phyloP scores from a whole-genome alignment of 805 yeast species.

The Ogataea salicorniae region DNA sequence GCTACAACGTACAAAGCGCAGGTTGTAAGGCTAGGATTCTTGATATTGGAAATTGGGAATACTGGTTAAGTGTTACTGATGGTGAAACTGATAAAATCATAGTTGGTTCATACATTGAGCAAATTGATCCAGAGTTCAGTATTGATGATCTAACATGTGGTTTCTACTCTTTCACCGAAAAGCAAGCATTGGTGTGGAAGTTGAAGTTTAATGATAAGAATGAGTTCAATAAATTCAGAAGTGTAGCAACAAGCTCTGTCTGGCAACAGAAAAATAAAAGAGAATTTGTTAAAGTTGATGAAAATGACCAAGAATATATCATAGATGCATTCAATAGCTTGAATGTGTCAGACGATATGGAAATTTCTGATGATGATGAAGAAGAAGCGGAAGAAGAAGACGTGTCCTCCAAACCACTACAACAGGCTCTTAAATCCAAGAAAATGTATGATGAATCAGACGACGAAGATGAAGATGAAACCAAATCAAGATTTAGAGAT shows the following conservation, averaged over 20 bases:
- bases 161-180: constrained; percentile 49
- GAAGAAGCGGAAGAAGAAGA: constrained; percentile 31
- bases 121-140: constrained; percentile 64
- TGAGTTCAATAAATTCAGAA: constrained; percentile 48
- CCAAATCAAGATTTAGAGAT: constrained; percentile 24
- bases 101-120: constrained; percentile 40
- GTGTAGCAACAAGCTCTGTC: constrained; percentile 41
- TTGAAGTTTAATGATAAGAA: constrained; percentile 44
- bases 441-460: constrained; percentile 4
- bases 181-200: constrained; percentile 54
- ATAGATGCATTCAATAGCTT: constrained; percentile 45
- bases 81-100: constrained; percentile 19
- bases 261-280: constrained; percentile 57
- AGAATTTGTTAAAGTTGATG: constrained; percentile 41
- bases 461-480: constrained; percentile 35
- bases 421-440: neutral
- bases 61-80: constrained; percentile 42
- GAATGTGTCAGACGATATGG: constrained; percentile 23
- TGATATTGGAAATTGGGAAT: constrained; percentile 47
- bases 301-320: constrained; percentile 50
- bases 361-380: constrained; percentile 27
- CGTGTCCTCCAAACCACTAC: constrained; percentile 13
- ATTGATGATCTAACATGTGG: constrained; percentile 52
- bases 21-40: constrained; percentile 33
- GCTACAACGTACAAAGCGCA: constrained; percentile 40